Evolutionary conservation across 768 basidiomycete genomes (phyloP).

Genomic region (Glaciozyma antarctica): DNA sequence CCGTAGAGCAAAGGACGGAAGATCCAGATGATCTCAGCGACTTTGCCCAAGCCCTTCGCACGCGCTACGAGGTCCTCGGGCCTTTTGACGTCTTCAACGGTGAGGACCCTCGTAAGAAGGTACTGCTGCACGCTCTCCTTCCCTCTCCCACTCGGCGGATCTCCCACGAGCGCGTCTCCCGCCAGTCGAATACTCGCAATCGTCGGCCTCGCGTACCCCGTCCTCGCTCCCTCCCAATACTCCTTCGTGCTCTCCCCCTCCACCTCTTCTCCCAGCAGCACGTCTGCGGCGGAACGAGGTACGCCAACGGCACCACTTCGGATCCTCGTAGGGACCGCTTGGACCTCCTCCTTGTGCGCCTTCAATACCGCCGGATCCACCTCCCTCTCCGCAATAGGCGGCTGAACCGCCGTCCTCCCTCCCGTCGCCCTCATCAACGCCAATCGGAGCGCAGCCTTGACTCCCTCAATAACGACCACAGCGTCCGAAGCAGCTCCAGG

Average conservation of each 20-base stretch:
- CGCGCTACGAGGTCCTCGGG: conserved; percentile 33
- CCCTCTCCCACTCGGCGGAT: not conserved
- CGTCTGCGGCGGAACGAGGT: not conserved
- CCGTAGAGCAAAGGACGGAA: conserved; percentile 35
- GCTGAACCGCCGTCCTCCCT: conserved; percentile 49
- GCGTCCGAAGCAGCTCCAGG: conserved; percentile 61
- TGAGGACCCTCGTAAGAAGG: conserved; percentile 29
- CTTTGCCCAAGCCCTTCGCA: conserved; percentile 22
- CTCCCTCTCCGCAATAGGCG: conserved; percentile 33
- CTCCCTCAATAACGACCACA: conserved; percentile 62
- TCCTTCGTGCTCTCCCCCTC: conserved; percentile 14
- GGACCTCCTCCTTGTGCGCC: conserved; percentile 1
- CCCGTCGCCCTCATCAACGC: conserved; percentile 60
- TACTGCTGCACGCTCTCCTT: conserved; percentile 30
- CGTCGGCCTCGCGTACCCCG: conserved; percentile 29
- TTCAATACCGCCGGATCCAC: conserved; percentile 31
- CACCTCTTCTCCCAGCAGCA: conserved; percentile 6
- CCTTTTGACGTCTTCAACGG: conserved; percentile 31
- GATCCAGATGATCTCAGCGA: conserved; percentile 35
- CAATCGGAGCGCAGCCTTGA: conserved; percentile 77
- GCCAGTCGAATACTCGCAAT: conserved; percentile 26
- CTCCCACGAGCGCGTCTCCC: not conserved
- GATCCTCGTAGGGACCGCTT: too few species aligned
- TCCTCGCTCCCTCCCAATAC: conserved; percentile 32
- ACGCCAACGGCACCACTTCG: not conserved